These are phyloP conservation scores for Vigna reflexopilosa DNA, from an alignment of 306 rosid genomes.

Conservation along the genomic window DNA sequence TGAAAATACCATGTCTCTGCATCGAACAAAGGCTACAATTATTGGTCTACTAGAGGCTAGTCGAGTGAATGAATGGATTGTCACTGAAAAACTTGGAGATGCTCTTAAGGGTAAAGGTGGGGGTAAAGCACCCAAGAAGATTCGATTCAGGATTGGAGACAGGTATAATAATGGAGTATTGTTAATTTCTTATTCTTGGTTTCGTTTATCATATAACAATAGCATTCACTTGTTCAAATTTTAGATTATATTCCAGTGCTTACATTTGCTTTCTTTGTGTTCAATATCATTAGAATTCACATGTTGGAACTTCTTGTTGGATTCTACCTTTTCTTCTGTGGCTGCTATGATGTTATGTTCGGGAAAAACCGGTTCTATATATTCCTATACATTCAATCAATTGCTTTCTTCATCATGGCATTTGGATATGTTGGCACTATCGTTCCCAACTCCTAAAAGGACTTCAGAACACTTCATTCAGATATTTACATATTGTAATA, in stretches of 20 bases:
- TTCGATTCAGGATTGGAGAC: slow-evolving; percentile 65
- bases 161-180: slow-evolving; percentile 57
- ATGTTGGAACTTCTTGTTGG: slow-evolving; percentile 73
- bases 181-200: background rate
- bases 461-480: slow-evolving; percentile 33
- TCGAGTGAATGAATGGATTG: slow-evolving; percentile 88
- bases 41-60: slow-evolving; percentile 76
- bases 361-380: slow-evolving; percentile 75
- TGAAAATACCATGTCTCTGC: slow-evolving; percentile 90
- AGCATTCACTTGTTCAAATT: background rate
- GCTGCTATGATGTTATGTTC: slow-evolving; percentile 64
- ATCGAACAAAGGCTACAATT: slow-evolving; percentile 85
- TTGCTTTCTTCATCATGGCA: slow-evolving; percentile 76
- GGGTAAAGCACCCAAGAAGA: slow-evolving; percentile 55
- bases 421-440: slow-evolving; percentile 86
- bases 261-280: slow-evolving; percentile 39
- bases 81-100: slow-evolving; percentile 89
- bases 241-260: background rate
- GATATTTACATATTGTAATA: slow-evolving; percentile 39
- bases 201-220: background rate
- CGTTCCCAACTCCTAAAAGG: slow-evolving; percentile 65
- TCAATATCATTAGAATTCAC: slow-evolving; percentile 61
- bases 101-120: slow-evolving; percentile 60
- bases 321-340: slow-evolving; percentile 71
- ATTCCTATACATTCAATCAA: slow-evolving; percentile 72